These are phyloP conservation scores for Hericium erinaceus DNA, from an alignment of 768 basidiomycete genomes.

Conservation along the genomic window DNA sequence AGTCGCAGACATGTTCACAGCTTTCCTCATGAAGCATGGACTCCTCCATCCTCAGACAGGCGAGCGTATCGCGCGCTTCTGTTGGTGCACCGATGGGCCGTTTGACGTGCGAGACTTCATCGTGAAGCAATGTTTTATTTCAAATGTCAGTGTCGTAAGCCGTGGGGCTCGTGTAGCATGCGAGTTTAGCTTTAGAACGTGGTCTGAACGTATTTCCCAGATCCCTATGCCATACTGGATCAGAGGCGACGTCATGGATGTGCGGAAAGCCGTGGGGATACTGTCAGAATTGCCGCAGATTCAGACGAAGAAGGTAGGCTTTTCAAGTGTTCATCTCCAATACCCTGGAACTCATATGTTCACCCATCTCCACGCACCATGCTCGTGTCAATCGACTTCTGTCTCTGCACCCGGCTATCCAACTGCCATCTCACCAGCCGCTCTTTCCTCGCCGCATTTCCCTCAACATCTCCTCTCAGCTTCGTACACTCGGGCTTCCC, in stretches of 20 bases:
- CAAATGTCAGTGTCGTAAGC: constrained; percentile 40
- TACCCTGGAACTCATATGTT: neutral
- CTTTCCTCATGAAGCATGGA: constrained; percentile 62
- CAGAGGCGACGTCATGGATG: constrained; percentile 64
- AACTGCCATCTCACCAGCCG: constrained; percentile 5
- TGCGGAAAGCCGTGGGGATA: constrained; percentile 48
- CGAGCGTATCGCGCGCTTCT: constrained; percentile 50
- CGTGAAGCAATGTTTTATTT: constrained; percentile 85
- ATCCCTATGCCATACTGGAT: constrained; percentile 67
- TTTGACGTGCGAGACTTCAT: constrained; percentile 80
- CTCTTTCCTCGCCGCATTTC: constrained; percentile 21
- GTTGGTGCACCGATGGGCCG: constrained; percentile 81
- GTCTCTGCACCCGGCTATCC: neutral
- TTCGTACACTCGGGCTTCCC: constrained; percentile 59
- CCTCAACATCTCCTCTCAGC: constrained; percentile 67
- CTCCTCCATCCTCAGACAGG: constrained; percentile 55
- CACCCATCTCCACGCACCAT: neutral
- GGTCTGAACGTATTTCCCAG: constrained; percentile 24
- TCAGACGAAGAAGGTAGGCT: constrained; percentile 4
- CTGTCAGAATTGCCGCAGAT: constrained; percentile 22
- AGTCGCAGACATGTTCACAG: constrained; percentile 51
- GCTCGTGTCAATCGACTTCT: neutral
- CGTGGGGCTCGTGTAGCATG: neutral
- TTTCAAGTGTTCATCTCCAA: neutral
- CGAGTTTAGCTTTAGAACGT: constrained; percentile 4